phyloP scores from a whole-genome alignment of 2,329 filamentous ascomycete genomes.

The Hymenoscyphus linearis region DNA sequence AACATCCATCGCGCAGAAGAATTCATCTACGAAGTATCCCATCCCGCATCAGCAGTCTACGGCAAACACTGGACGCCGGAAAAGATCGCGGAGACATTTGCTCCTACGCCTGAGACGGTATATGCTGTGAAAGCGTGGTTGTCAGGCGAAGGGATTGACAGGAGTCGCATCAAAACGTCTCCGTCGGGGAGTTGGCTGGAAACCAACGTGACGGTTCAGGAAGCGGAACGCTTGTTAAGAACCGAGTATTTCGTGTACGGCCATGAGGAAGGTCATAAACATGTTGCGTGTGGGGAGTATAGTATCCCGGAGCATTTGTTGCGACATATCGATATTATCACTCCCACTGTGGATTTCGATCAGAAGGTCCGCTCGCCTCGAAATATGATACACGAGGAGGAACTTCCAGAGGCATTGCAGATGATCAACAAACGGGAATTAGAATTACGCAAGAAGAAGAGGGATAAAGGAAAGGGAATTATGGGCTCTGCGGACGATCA shows the following conservation, averaged over 20 bases:
- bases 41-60: constrained; percentile 41
- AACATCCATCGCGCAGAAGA: constrained; percentile 43
- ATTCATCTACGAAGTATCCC: constrained; percentile 39
- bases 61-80: constrained; percentile 43
- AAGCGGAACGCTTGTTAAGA: constrained; percentile 48
- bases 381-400: constrained; percentile 34
- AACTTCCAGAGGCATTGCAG: constrained; percentile 31
- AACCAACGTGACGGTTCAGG: constrained; percentile 32
- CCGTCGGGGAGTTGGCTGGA: constrained; percentile 23
- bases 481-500: constrained; percentile 28
- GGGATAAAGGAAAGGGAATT: constrained; percentile 16
- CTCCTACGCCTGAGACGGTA: constrained; percentile 40
- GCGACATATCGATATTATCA: constrained; percentile 31
- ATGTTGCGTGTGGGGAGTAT: constrained; percentile 31
- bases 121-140: constrained; percentile 50
- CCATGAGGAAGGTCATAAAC: constrained; percentile 43
- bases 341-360: constrained; percentile 32
- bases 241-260: constrained; percentile 48
- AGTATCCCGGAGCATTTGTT: constrained; percentile 27
- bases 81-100: constrained; percentile 40
- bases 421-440: constrained; percentile 16
- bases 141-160: constrained; percentile 44
- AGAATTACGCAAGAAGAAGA: neutral
- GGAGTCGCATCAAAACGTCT: constrained; percentile 43
- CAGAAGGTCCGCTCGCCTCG: constrained; percentile 15